Base-by-base conservation (phyloP, 1,284 basidiomycete species). In the Ganoderma lingzhi region DNA sequence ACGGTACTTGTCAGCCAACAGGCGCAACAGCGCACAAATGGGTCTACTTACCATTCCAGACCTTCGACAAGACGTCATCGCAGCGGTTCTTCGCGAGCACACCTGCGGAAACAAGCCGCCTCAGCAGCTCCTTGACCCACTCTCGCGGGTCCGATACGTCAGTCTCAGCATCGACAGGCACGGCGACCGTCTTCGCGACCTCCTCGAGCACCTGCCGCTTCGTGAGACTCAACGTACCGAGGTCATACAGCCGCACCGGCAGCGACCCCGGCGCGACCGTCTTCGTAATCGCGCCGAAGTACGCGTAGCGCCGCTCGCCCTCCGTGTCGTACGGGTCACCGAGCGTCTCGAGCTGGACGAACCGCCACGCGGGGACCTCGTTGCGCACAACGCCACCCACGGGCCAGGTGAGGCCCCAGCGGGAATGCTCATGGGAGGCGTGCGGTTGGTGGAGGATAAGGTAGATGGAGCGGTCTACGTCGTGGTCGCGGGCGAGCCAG, bases 401-500 rank as follows among this genome's bases (percentile, higher is more conserved):
- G n/a, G 70, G 64, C 70, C 70, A 71, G 17, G 70, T 64, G 60
- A 73, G 62, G 62, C 64, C 63, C 72, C 72, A 73, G 64, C 70
- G 70, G 39, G 23, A 51, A n/a, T 62, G 32, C 19, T 62, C 41
- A 58, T 42, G 58, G 3, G 67, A 64, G 51, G 10, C 12, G 9
- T 14, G 30, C 37, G 45, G 60, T 9, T 48, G 69, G 63, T 71
- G 67, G 35, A 69, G 68, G 66, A 73, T 61, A 62, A 73, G 72
- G 61, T 68, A 73, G 44, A 73, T 64, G 19, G 69, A 68, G 58
- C 64, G 51, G 3, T 67, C 66, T 37, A 73, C 66, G 64, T 73
- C 72, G 62, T 67, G 42, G 62, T 73, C 72, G 64, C 62, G 70
- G n/a, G 72, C 72, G 45, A 73, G 72, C 72, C 72, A 73, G 70